Base-by-base conservation (phyloP, 2,329 filamentous ascomycete species). In the Pestalotiopsis sp. region DNA sequence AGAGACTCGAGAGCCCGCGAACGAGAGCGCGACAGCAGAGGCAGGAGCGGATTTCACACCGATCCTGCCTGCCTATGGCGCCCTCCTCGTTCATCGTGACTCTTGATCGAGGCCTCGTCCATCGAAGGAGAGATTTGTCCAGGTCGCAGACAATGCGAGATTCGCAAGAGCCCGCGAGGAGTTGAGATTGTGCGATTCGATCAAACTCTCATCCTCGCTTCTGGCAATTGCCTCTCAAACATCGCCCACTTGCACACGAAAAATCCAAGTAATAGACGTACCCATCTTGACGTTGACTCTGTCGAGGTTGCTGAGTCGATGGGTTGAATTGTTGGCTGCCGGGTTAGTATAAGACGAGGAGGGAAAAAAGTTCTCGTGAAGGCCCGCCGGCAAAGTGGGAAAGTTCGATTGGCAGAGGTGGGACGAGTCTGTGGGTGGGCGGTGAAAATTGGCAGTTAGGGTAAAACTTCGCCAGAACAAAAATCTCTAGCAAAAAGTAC, bases 211-310 rank as follows among this genome's bases (percentile, higher is more conserved):
- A 14, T 36, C 23, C 57, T 27, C 27, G 57, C 57, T 27, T 11
- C 6, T 11, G 13, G 52, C 52, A 56, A 41, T 65, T 31, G 62
- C 25, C 67, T 59, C 70, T 74, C 74, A 72, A 70, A 70, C 71
- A 71, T 75, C 27, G 61, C 39, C 76, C 76, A 79, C 78, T 79
- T 77, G 77, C 77, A 79, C 74, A 77, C 69, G 73, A 79, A 80
- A 79, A 79, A 78, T 80, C 77, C 75, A 77, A 78, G 75, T 77
- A 77, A 76, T 78, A 80, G 85, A 87, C 87, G 84, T 89, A 89
- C 87, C 87, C 87, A 89, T 89, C 83, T 83, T 88, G 85, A 82
- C 84, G 85, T 77, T 79, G 80, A 79, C 80, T 80, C 74, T 73
- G 52, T 75, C 72, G 73, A 70, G 69, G 73, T 77, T 71, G 69